Evolutionary conservation across 1,284 basidiomycete genomes (phyloP).

Genomic region (Schizophyllum commune): DNA sequence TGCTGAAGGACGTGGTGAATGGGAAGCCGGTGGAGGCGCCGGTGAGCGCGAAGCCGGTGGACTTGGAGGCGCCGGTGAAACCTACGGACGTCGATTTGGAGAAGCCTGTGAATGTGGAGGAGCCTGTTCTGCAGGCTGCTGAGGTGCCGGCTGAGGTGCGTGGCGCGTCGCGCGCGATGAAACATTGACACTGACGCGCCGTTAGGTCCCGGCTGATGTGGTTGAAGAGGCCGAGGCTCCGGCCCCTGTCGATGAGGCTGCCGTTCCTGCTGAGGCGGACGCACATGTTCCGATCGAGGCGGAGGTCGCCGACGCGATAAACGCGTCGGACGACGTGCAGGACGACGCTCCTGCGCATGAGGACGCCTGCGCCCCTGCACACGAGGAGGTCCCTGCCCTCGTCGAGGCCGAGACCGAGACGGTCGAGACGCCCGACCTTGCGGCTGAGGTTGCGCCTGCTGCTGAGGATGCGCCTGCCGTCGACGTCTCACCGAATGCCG

Average conservation of each 20-base stretch:
- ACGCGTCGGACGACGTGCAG: too few relatives aligned
- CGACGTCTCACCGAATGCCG: too few relatives aligned
- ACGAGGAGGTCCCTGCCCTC: too few relatives aligned
- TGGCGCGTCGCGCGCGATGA: slow-evolving; percentile 3
- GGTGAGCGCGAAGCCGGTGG: neutral
- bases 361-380: too few relatives aligned
- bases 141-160: slow-evolving; percentile 4
- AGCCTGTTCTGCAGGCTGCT: neutral
- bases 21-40: neutral
- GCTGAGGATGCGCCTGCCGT: neutral
- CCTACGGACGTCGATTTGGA: neutral
- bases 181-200: neutral
- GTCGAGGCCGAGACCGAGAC: too few relatives aligned
- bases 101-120: neutral
- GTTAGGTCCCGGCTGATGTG: neutral
- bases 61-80: neutral
- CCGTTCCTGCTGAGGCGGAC: neutral
- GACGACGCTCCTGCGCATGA: too few relatives aligned
- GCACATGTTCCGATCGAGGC: neutral
- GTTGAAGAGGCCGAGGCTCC: neutral
- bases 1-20: neutral
- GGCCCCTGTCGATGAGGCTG: neutral
- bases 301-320: neutral
- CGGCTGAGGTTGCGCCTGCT: neutral
- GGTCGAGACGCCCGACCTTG: neutral